Evolutionary conservation across 2,329 filamentous ascomycete species (phyloP).

Genomic region (Rosellinia necatrix): DNA sequence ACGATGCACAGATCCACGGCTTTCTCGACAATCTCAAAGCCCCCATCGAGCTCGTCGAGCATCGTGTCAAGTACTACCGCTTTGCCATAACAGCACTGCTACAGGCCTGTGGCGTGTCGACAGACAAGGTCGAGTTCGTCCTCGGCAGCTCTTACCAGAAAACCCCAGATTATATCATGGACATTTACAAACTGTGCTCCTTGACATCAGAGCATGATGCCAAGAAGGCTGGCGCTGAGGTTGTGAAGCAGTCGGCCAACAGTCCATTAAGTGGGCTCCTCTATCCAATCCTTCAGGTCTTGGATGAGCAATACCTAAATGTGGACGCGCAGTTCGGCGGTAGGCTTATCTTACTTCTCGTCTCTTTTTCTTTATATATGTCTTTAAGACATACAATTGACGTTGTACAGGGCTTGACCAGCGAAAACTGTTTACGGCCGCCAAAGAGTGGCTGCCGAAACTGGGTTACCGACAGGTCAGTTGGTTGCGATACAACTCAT

Average conservation of each 20-base stretch:
- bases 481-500: not conserved
- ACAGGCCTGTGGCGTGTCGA: slow-evolving; percentile 76
- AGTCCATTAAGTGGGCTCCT: slow-evolving; percentile 74
- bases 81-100: slow-evolving; percentile 75
- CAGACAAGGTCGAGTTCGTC: slow-evolving; percentile 80
- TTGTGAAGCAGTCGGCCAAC: slow-evolving; percentile 89
- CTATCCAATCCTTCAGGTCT: slow-evolving; percentile 85
- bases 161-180: slow-evolving; percentile 78
- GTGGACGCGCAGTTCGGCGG: slow-evolving; percentile 90
- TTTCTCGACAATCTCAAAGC: slow-evolving; percentile 86
- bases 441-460: slow-evolving; percentile 82
- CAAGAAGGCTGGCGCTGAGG: slow-evolving; percentile 87
- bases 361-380: no score
- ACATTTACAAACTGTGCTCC: slow-evolving; percentile 77
- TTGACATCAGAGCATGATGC: slow-evolving; percentile 68
- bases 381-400: slow-evolving; percentile 8
- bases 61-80: slow-evolving; percentile 83
- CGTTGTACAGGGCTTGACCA: slow-evolving; percentile 65
- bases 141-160: slow-evolving; percentile 84
- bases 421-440: slow-evolving; percentile 85
- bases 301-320: slow-evolving; percentile 88
- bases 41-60: slow-evolving; percentile 83
- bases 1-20: slow-evolving; percentile 53
- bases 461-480: slow-evolving; percentile 72
- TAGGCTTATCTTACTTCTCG: no score